Evolutionary conservation across 2,329 filamentous ascomycete genomes (phyloP).

Genomic region (Didymella lethalis): DNA sequence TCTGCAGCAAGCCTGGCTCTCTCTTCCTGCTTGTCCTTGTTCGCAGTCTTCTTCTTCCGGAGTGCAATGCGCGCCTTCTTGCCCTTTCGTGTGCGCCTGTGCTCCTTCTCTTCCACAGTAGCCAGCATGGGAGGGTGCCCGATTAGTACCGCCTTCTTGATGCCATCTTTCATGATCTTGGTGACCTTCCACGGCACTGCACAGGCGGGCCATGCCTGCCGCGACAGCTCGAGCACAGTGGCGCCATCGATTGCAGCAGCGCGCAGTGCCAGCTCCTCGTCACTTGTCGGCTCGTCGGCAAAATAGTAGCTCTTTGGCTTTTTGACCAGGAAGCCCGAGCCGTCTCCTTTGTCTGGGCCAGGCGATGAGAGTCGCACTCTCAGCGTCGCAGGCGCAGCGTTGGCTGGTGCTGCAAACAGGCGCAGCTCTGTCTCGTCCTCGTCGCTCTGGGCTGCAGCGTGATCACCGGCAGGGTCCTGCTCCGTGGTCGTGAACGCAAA

Average conservation of each 20-base stretch:
- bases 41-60: constrained; percentile 43
- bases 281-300: constrained; percentile 36
- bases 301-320: constrained; percentile 48
- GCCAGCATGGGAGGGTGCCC: constrained; percentile 37
- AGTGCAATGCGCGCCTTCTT: constrained; percentile 49
- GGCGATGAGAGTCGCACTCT: constrained; percentile 48
- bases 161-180: constrained; percentile 39
- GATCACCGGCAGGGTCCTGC: background rate
- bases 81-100: constrained; percentile 43
- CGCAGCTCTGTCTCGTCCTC: constrained; percentile 46
- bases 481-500: constrained; percentile 36
- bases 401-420: constrained; percentile 43
- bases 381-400: constrained; percentile 31
- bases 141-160: constrained; percentile 42
- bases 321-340: constrained; percentile 40
- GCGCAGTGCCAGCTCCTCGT: constrained; percentile 33
- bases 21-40: constrained; percentile 36
- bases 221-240: constrained; percentile 40
- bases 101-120: constrained; percentile 31
- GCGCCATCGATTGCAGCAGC: constrained; percentile 41
- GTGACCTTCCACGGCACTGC: constrained; percentile 48
- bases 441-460: constrained; percentile 24
- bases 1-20: constrained; percentile 37
- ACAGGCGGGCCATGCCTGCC: constrained; percentile 45
- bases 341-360: constrained; percentile 31